phyloP scores from a whole-genome alignment of 2,329 filamentous ascomycete genomes.

The Penicillium freii region DNA sequence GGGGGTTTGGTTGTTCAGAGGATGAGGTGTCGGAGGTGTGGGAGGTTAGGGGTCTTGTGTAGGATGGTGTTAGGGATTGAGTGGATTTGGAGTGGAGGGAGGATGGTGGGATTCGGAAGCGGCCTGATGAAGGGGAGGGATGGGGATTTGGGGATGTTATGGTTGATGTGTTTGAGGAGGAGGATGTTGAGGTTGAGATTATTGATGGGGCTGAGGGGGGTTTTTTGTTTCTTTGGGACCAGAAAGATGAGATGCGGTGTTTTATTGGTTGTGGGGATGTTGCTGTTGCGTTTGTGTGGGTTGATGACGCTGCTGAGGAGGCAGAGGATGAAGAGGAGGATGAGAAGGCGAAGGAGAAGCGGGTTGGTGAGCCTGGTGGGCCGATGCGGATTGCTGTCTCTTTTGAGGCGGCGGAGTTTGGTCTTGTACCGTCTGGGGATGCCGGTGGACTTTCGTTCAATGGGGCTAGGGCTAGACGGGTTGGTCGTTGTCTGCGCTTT shows the following conservation, averaged over 20 bases:
- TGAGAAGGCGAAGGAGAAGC: slow-evolving; percentile 34
- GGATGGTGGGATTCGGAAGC: slow-evolving; percentile 14
- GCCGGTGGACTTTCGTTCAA: slow-evolving; percentile 25
- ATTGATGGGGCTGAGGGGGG: slow-evolving; percentile 34
- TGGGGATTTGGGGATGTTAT: neutral
- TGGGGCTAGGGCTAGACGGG: slow-evolving; percentile 21
- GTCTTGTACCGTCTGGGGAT: slow-evolving; percentile 24
- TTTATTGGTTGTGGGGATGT: slow-evolving; percentile 1
- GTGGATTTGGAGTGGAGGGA: slow-evolving; percentile 33
- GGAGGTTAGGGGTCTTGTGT: neutral
- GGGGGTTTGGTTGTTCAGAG: slow-evolving; percentile 15
- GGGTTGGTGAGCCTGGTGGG: slow-evolving; percentile 28
- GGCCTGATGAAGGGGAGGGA: slow-evolving; percentile 6
- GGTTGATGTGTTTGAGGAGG: slow-evolving; percentile 17
- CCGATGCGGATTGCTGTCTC: slow-evolving; percentile 38
- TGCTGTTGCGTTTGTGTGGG: neutral
- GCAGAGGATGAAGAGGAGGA: slow-evolving; percentile 36
- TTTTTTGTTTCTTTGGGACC: slow-evolving; percentile 21
- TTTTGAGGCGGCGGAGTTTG: slow-evolving; percentile 35
- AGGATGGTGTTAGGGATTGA: slow-evolving; percentile 38
- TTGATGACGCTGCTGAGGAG: slow-evolving; percentile 12
- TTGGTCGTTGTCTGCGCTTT: slow-evolving; percentile 29
- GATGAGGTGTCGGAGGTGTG: slow-evolving; percentile 15
- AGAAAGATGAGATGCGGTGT: slow-evolving; percentile 16
- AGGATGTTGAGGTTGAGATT: slow-evolving; percentile 9